phyloP scores from a whole-genome alignment of 805 yeast genomes.

The Maudiozyma saulgeensis region DNA sequence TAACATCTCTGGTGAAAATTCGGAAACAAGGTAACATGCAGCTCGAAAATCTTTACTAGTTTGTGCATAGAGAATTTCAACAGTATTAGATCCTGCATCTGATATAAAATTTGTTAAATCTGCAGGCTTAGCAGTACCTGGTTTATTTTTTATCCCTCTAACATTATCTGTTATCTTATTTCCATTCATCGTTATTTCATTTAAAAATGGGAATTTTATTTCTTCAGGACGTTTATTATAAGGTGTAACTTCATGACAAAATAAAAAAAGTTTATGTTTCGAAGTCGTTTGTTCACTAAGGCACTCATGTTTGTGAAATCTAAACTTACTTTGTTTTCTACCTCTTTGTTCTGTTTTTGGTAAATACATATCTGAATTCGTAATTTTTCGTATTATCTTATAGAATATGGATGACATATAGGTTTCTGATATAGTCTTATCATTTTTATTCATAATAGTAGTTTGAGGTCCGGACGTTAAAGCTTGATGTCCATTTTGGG shows the following conservation, averaged over 20 bases:
- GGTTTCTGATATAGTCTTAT: conserved; percentile 28
- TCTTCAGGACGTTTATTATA: conserved; percentile 46
- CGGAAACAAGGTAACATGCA: conserved; percentile 48
- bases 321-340: conserved; percentile 35
- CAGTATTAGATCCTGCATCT: conserved; percentile 29
- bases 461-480: not conserved
- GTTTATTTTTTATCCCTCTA: conserved; percentile 64
- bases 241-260: conserved; percentile 38
- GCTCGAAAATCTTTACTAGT: conserved; percentile 40
- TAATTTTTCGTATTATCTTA: not conserved
- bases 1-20: conserved; percentile 32
- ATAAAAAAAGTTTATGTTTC: conserved; percentile 39
- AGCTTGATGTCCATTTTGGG: not conserved
- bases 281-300: conserved; percentile 27
- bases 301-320: conserved; percentile 36
- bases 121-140: conserved; percentile 75
- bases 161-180: conserved; percentile 40
- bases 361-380: not conserved
- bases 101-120: conserved; percentile 47
- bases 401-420: not conserved
- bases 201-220: conserved; percentile 64
- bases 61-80: conserved; percentile 48
- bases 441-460: conserved; percentile 33
- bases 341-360: conserved; percentile 28
- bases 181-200: conserved; percentile 56